These are phyloP conservation scores for Sordariomycetes sp. DNA, from an alignment of 2,329 filamentous ascomycete species.

Conservation along the genomic window DNA sequence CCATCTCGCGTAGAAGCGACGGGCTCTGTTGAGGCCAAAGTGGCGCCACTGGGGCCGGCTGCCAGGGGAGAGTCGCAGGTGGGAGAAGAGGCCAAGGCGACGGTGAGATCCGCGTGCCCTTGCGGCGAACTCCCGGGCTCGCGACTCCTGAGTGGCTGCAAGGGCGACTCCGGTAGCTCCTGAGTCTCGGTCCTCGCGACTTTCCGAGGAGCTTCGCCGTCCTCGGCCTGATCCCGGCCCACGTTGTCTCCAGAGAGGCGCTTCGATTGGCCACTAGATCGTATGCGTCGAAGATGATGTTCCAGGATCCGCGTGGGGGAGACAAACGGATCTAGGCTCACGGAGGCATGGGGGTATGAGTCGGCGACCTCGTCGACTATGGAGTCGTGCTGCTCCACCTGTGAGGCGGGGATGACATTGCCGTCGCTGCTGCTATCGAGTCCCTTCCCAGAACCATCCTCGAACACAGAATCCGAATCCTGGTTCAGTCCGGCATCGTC, in stretches of 20 bases:
- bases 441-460: neutral
- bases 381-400: conserved; percentile 6
- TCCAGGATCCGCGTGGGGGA: conserved; percentile 38
- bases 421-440: neutral
- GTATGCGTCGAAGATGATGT: conserved; percentile 21
- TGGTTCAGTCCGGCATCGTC: neutral
- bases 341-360: conserved; percentile 29
- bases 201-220: neutral
- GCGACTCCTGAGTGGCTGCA: neutral
- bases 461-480: neutral
- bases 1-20: neutral
- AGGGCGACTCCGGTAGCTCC: neutral
- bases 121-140: neutral
- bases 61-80: neutral
- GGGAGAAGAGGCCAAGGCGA: neutral
- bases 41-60: neutral
- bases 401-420: conserved; percentile 3
- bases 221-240: neutral
- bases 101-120: neutral
- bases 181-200: neutral
- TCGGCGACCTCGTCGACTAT: conserved; percentile 36
- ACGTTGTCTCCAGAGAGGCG: neutral
- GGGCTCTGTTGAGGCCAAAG: neutral
- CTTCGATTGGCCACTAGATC: neutral
- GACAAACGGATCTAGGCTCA: conserved; percentile 16